Percentiles rank a stretch among this genome's conserved stretches.
phyloP scores from a whole-genome alignment of 805 yeast genomes.

The Ogataea pilisensis region DNA sequence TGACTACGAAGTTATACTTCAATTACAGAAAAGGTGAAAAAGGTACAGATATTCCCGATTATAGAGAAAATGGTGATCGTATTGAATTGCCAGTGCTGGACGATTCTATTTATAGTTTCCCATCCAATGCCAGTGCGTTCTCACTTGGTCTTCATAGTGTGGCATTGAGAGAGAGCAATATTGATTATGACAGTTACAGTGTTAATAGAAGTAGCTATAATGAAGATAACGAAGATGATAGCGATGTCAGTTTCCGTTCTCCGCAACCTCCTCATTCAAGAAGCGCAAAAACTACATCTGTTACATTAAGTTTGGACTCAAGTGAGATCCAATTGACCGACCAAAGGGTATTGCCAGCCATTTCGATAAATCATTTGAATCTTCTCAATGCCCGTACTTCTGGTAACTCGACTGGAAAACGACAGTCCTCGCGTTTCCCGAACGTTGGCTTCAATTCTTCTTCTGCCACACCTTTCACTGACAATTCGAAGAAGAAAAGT shows the following conservation, averaged over 20 bases:
- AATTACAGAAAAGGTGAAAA: slow-evolving; percentile 16
- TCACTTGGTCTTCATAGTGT: neutral
- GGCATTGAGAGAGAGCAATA: no score
- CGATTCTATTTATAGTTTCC: slow-evolving; percentile 5
- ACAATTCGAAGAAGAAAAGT: no score
- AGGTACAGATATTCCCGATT: slow-evolving; percentile 22
- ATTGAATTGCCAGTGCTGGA: slow-evolving; percentile 19
- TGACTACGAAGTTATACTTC: slow-evolving; percentile 12
- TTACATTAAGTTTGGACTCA: slow-evolving; percentile 12
- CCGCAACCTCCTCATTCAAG: neutral
- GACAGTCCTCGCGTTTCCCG: neutral
- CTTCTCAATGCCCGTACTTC: slow-evolving; percentile 2
- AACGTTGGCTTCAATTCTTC: neutral
- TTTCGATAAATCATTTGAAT: slow-evolving; percentile 9
- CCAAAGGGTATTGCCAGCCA: slow-evolving; percentile 21
- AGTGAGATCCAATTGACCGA: slow-evolving; percentile 24
- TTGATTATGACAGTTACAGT: neutral
- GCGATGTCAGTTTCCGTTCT: neutral
- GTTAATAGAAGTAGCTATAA: neutral
- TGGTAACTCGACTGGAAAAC: neutral
- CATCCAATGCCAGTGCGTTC: neutral
- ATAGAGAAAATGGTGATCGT: slow-evolving; percentile 17
- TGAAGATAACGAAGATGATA: neutral
- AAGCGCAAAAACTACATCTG: slow-evolving; percentile 5
- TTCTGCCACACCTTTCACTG: neutral